phyloP scores from a whole-genome alignment of 345 rosid genomes.

The Passiflora organensis region DNA sequence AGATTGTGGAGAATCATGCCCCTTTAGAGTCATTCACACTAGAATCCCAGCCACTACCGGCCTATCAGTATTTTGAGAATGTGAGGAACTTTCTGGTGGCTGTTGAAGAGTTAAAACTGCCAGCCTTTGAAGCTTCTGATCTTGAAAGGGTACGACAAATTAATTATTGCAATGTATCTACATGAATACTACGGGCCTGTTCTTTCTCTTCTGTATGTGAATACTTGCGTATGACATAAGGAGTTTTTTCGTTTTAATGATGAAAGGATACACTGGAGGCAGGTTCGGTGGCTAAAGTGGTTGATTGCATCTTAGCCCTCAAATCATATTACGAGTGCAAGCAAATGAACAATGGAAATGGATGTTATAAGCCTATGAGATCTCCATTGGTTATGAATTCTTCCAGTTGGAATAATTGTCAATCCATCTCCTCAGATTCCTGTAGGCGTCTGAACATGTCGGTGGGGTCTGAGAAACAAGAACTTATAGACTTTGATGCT shows the following conservation, averaged over 20 bases:
- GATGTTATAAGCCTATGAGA: conserved; percentile 47
- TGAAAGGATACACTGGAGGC: conserved; percentile 69
- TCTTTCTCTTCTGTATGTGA: background rate
- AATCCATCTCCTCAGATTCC: conserved; percentile 35
- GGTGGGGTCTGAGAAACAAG: conserved; percentile 31
- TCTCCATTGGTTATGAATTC: conserved; percentile 56
- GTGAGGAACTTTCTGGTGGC: conserved; percentile 84
- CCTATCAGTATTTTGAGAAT: conserved; percentile 91
- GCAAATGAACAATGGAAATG: conserved; percentile 48
- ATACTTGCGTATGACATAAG: conserved; percentile 9
- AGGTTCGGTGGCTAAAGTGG: conserved; percentile 71
- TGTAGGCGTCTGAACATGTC: conserved; percentile 59
- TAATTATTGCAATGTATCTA: background rate
- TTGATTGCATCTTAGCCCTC: conserved; percentile 79
- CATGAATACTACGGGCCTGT: background rate
- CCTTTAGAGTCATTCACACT: conserved; percentile 39
- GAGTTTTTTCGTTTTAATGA: conserved; percentile 10
- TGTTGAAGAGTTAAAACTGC: conserved; percentile 65
- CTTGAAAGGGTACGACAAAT: conserved; percentile 62
- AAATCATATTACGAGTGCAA: conserved; percentile 68
- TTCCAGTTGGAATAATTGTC: conserved; percentile 29
- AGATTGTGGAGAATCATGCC: conserved; percentile 76
- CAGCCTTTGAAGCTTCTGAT: conserved; percentile 93
- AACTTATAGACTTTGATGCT: conserved; percentile 25
- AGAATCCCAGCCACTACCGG: conserved; percentile 65